Evolutionary conservation across 1,284 basidiomycete species (phyloP), one percentile per base, ranked within the genome.

Genomic region (Rhodotorula sp.): DNA sequence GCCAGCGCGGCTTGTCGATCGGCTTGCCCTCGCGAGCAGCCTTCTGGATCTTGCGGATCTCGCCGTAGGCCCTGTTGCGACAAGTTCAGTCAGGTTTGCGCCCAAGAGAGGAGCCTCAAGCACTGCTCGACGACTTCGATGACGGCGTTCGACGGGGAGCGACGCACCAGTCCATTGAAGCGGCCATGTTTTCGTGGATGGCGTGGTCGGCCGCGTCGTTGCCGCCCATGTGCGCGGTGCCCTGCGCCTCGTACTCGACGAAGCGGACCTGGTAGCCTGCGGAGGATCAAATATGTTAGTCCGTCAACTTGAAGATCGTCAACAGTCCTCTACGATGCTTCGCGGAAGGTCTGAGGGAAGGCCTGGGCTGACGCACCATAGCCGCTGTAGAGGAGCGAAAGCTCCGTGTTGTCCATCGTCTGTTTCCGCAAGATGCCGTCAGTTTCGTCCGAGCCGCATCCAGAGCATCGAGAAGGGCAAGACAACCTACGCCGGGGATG

Each of bases 321-420:
- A 5, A 34, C 34, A 34, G 34, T 34, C 34, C 34, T 34, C 34
- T 34, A 5, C 34, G 5, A 5, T 34, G 2, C 5, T 34, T 34
- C 34, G 34, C 34, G 5, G 34, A 34, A 5, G 5, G 34, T 34
- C 34, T 5, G 34, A 34, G 34, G 5, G 34, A 34, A 34, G 34
- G 34, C 3, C 34, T 34, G 34, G 34, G 3, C 34, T 34, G 34
- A 64, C 55, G 48, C 8, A 65, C 68, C 80, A 66, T 81, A 81
- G 13, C 81, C 82, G n/a, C 78, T 78, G 84, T 91, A 93, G 44
- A 92, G 83, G 0, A 88, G 83, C 23, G 83, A 84, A 27, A 93
- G 81, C 79, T 94, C 93, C 77, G 88, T 87, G 80, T 94, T 85
- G 79, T 93, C 92, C 91, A 94, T 93, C n/a, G 88, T 88, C 67